Conservation (phyloP, 2,329 filamentous ascomycete genomes). For the Verticillium zaregamsianum region DNA sequence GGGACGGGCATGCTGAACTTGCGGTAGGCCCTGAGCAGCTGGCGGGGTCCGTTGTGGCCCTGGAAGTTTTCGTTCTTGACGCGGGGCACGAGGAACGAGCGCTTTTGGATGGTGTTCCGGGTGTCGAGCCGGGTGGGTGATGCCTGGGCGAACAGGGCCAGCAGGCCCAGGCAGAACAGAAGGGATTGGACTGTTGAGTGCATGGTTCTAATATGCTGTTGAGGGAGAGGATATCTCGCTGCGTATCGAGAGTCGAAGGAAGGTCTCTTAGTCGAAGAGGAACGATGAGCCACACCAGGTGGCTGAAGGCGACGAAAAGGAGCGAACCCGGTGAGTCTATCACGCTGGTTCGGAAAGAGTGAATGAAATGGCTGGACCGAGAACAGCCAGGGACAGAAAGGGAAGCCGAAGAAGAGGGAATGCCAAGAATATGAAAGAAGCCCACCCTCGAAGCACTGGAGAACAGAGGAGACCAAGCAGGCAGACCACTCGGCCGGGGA, state of each 20-base stretch:
- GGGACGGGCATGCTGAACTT: constrained; percentile 60
- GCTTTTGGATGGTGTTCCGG: constrained; percentile 34
- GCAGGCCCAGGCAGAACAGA: constrained; percentile 8
- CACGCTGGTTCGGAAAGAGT: not conserved
- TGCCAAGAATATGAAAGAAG: constrained; percentile 2
- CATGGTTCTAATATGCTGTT: constrained; percentile 5
- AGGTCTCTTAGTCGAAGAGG: not conserved
- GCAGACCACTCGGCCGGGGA: not conserved
- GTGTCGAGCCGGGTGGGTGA: constrained; percentile 7
- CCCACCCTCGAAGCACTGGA: not conserved
- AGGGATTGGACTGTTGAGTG: constrained; percentile 9
- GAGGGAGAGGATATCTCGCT: not conserved
- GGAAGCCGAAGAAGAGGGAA: constrained; percentile 1
- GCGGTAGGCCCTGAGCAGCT: constrained; percentile 61
- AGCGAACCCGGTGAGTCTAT: constrained; percentile 1
- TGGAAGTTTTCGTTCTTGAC: constrained; percentile 51
- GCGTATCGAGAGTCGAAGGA: not conserved
- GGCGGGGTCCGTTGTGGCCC: constrained; percentile 51
- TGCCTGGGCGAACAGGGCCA: constrained; percentile 19
- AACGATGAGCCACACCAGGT: constrained; percentile 10
- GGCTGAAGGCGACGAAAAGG: constrained; percentile 1
- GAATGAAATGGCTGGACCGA: not conserved
- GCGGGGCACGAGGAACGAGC: constrained; percentile 60
- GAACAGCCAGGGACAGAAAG: not conserved
- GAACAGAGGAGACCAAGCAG: not conserved